Evolutionary conservation across 176 grass and related monocot genomes (phyloP).

Genomic region (Tillandsia fasciculata): DNA sequence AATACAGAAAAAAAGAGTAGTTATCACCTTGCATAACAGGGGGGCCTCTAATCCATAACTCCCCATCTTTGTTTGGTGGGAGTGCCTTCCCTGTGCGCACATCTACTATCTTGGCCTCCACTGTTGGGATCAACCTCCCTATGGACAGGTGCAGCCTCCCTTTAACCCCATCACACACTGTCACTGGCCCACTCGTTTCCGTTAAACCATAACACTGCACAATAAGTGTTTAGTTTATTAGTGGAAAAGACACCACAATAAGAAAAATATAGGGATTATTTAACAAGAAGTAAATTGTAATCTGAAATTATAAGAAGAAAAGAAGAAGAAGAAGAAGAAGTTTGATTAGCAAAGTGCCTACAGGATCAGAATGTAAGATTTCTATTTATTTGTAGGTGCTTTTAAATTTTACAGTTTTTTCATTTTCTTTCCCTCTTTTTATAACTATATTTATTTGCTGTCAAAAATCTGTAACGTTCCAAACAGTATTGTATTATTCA

Average conservation of each 20-base stretch:
- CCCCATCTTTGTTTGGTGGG: slow-evolving; percentile 21
- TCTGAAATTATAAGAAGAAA: too few relatives aligned
- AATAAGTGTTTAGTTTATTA: background rate
- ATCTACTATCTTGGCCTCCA: slow-evolving; percentile 39
- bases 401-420: too few relatives aligned
- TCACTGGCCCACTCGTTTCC: slow-evolving; percentile 30
- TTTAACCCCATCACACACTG: slow-evolving; percentile 24
- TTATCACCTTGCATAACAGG: slow-evolving; percentile 30
- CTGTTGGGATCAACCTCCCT: slow-evolving; percentile 27
- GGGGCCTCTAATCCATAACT: slow-evolving; percentile 36
- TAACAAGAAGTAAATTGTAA: too few relatives aligned
- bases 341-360: too few relatives aligned
- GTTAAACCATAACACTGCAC: slow-evolving; percentile 53
- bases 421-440: too few relatives aligned
- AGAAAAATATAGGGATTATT: background rate
- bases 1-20: background rate
- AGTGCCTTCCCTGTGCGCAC: slow-evolving; percentile 19
- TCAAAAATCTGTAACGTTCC: too few relatives aligned
- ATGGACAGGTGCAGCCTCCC: slow-evolving; percentile 20
- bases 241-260: background rate
- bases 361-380: too few relatives aligned
- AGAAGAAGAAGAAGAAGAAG: too few relatives aligned
- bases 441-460: too few relatives aligned
- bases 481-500: too few relatives aligned
- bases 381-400: too few relatives aligned